phyloP scores from a whole-genome alignment of 768 basidiomycete species.

The Trichaptum fuscoviolaceum region DNA sequence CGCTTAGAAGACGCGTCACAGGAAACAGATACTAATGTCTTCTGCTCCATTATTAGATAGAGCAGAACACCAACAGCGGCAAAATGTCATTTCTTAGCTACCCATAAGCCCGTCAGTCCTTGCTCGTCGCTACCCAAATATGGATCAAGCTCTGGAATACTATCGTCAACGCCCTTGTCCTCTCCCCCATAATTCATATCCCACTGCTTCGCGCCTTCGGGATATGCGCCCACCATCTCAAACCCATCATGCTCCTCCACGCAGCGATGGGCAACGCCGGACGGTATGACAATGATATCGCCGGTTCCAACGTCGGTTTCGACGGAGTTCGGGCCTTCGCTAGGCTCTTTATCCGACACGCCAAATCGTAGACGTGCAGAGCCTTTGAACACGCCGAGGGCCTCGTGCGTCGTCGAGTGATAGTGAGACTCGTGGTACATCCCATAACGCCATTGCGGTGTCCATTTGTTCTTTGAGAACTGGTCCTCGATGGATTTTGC shows the following conservation, averaged over 20 bases:
- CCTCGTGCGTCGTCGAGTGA: slow-evolving; percentile 39
- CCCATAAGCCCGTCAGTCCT: not conserved
- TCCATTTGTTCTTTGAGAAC: slow-evolving; percentile 27
- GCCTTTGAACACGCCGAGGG: slow-evolving; percentile 30
- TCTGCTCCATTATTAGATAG: too few species aligned
- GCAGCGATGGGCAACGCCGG: slow-evolving; percentile 35
- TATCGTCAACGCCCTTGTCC: slow-evolving; percentile 17
- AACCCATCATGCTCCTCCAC: slow-evolving; percentile 28
- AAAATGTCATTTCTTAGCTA: not conserved
- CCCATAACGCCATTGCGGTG: slow-evolving; percentile 37
- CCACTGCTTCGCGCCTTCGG: slow-evolving; percentile 27
- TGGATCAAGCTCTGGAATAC: slow-evolving; percentile 22
- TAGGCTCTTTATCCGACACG: slow-evolving; percentile 18
- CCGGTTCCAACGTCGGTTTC: slow-evolving; percentile 28
- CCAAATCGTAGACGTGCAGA: slow-evolving; percentile 35
- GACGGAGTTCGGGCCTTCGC: slow-evolving; percentile 27
- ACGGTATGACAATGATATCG: slow-evolving; percentile 37
- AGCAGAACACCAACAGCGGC: too few species aligned
- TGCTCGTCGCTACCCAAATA: not conserved
- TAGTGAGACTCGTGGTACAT: slow-evolving; percentile 38
- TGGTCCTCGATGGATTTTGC: slow-evolving; percentile 28
- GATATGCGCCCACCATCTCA: slow-evolving; percentile 38
- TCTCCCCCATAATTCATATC: slow-evolving; percentile 36
- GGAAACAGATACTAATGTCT: too few species aligned
- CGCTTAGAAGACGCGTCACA: too few species aligned